Conservation (phyloP, 1,284 basidiomycete species). For the Ustilago lituana region DNA sequence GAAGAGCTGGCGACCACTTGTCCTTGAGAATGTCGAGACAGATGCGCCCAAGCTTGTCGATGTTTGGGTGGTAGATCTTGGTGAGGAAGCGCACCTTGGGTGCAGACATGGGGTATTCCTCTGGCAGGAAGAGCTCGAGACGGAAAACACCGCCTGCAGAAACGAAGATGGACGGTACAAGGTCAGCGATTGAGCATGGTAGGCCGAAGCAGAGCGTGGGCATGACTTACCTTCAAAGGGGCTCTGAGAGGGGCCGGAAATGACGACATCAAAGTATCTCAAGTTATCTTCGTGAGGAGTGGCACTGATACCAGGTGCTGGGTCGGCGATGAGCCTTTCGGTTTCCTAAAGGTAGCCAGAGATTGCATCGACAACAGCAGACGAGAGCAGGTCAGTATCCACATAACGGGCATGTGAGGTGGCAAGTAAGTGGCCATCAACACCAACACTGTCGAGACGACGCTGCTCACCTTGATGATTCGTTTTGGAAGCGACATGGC, state of each 20-base stretch:
- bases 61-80: slow-evolving; percentile 99
- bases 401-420: not conserved
- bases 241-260: slow-evolving; percentile 90
- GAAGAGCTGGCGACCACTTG: slow-evolving; percentile 98
- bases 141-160: slow-evolving; percentile 79
- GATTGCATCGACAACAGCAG: not conserved
- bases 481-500: slow-evolving; percentile 65
- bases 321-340: slow-evolving; percentile 91
- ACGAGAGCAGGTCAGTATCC: not conserved
- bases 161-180: not conserved
- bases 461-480: slow-evolving; percentile 64
- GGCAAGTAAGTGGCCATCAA: not conserved
- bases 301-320: slow-evolving; percentile 93
- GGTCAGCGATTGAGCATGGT: too few relatives aligned
- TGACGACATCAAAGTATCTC: slow-evolving; percentile 97
- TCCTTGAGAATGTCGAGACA: slow-evolving; percentile 99
- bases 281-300: slow-evolving; percentile 96
- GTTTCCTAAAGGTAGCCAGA: slow-evolving; percentile 78
- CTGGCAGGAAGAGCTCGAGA: slow-evolving; percentile 94
- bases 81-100: slow-evolving; percentile 98
- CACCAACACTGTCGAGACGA: not conserved
- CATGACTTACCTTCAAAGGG: slow-evolving; percentile 80
- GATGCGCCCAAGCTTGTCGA: slow-evolving; percentile 97
- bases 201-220: too few relatives aligned
- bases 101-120: slow-evolving; percentile 99